These are phyloP conservation scores for Diutina neorugosa DNA, from an alignment of 1,139 yeast genomes.

Conservation along the genomic window DNA sequence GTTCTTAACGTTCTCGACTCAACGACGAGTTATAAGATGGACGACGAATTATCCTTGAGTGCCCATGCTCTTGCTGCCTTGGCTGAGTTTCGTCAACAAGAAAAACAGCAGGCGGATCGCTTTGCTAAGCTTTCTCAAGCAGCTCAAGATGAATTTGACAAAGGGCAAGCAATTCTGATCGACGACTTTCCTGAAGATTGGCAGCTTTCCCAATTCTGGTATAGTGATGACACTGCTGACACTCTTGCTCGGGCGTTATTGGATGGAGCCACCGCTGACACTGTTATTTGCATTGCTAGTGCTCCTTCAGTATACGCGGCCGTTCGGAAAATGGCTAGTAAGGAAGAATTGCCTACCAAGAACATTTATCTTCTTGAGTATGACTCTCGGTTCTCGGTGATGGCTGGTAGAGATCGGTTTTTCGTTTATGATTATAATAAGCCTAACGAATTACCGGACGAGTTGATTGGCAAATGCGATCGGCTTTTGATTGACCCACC, in stretches of 20 bases:
- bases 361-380: slow-evolving; percentile 66
- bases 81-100: slow-evolving; percentile 59
- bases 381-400: slow-evolving; percentile 60
- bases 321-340: slow-evolving; percentile 37
- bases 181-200: slow-evolving; percentile 78
- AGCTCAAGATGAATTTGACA: slow-evolving; percentile 40
- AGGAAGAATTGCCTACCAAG: slow-evolving; percentile 44
- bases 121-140: slow-evolving; percentile 44
- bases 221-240: slow-evolving; percentile 59
- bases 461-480: slow-evolving; percentile 51
- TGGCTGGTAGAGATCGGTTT: slow-evolving; percentile 60
- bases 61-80: slow-evolving; percentile 69
- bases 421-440: slow-evolving; percentile 62
- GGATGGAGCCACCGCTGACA: slow-evolving; percentile 61
- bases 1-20: neutral
- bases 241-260: slow-evolving; percentile 55
- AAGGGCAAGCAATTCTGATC: slow-evolving; percentile 30
- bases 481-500: slow-evolving; percentile 84
- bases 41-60: slow-evolving; percentile 40
- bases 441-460: slow-evolving; percentile 52
- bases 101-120: slow-evolving; percentile 42
- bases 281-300: slow-evolving; percentile 65
- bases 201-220: slow-evolving; percentile 78
- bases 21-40: slow-evolving; percentile 8
- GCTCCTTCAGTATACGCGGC: slow-evolving; percentile 93